A percentile compares a stretch with the other conserved stretches of the same genome.
Conservation (phyloP, 306 rosid species). For the Begonia peltatifolia region DNA sequence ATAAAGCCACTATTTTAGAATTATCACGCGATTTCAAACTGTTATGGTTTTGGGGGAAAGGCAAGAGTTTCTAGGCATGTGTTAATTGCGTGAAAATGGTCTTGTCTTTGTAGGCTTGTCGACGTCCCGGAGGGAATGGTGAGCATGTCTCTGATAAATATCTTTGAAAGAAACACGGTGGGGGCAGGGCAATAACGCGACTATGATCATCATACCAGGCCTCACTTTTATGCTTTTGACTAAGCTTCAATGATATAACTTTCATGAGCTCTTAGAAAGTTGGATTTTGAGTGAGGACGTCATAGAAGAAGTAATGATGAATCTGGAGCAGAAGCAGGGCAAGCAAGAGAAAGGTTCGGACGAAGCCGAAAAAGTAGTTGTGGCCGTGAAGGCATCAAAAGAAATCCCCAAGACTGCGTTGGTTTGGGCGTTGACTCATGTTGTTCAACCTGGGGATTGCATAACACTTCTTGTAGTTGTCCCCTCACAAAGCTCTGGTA, state of each 20-base stretch:
- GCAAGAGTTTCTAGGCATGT: too few species aligned
- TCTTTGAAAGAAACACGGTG: conserved; percentile 20
- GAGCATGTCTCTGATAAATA: conserved; percentile 28
- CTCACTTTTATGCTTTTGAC: conserved; percentile 9
- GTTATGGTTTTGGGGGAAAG: too few species aligned
- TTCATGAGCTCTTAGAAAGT: conserved; percentile 28
- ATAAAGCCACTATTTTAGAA: not conserved
- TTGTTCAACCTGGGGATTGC: conserved; percentile 97
- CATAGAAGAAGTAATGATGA: conserved; percentile 24
- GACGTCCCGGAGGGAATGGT: conserved; percentile 15
- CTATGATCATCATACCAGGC: conserved; percentile 9
- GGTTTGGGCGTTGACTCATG: conserved; percentile 94
- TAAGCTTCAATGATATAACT: conserved; percentile 8
- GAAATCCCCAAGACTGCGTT: conserved; percentile 93
- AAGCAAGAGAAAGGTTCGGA: conserved; percentile 69
- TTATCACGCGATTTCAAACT: too few species aligned
- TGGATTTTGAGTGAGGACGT: conserved; percentile 10
- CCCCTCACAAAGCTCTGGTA: conserved; percentile 81
- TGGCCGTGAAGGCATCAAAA: conserved; percentile 85
- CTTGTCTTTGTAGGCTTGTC: conserved; percentile 23
- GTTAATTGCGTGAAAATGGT: conserved; percentile 16
- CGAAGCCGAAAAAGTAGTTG: conserved; percentile 76
- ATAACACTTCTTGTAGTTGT: conserved; percentile 88
- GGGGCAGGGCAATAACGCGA: conserved; percentile 20
- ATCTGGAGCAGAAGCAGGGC: conserved; percentile 58